These are phyloP conservation scores for Cercospora sp. DNA, from an alignment of 2,329 filamentous ascomycete species.

Conservation along the genomic window DNA sequence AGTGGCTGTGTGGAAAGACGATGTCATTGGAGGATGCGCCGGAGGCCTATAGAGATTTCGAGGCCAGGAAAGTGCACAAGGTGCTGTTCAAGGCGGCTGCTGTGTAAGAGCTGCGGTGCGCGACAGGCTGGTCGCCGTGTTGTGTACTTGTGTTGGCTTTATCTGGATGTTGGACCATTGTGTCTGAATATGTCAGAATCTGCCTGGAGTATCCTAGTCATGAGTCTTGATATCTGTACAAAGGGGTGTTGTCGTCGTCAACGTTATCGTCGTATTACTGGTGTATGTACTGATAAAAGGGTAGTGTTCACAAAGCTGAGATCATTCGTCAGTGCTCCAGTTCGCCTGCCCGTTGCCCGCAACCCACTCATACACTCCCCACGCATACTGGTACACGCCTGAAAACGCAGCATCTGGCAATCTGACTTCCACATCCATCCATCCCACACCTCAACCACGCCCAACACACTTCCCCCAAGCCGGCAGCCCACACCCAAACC, in stretches of 20 bases:
- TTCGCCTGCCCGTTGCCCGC: not conserved
- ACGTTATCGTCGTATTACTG: not conserved
- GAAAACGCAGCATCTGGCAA: not conserved
- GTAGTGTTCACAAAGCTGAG: not conserved
- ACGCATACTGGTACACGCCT: not conserved
- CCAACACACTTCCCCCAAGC: slow-evolving; percentile 34
- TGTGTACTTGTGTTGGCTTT: too few species aligned
- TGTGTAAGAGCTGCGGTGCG: not conserved
- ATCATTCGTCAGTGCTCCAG: not conserved
- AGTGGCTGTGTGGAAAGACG: not conserved
- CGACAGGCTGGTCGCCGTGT: too few species aligned
- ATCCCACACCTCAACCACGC: slow-evolving; percentile 14
- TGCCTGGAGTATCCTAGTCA: too few species aligned
- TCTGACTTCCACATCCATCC: not conserved
- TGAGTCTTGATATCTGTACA: too few species aligned
- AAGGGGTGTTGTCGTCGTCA: not conserved
- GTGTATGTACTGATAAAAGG: not conserved
- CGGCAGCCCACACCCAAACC: slow-evolving; percentile 72
- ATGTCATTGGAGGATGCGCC: not conserved
- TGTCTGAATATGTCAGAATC: too few species aligned
- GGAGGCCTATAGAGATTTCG: not conserved
- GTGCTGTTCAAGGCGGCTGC: not conserved
- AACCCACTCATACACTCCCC: not conserved
- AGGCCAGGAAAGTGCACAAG: not conserved
- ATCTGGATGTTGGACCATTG: too few species aligned